Percentiles rank a stretch among this genome's conserved stretches.
These are phyloP conservation scores for Pisolithus orientalis DNA, from an alignment of 768 basidiomycete species.

Conservation along the genomic window DNA sequence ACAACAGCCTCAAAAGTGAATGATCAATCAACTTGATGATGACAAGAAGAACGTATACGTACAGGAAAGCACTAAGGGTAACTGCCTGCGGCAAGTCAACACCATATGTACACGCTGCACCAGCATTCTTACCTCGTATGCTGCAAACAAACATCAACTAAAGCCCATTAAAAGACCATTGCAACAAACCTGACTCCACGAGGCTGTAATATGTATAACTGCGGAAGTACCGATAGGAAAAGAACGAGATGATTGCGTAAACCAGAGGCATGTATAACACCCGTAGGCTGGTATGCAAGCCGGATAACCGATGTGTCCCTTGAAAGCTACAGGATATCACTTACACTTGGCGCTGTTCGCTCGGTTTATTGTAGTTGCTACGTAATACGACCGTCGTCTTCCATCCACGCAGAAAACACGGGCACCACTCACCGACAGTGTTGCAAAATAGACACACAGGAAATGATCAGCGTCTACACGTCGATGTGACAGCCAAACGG, in stretches of 20 bases:
- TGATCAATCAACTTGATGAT: background rate
- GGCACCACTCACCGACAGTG: constrained; percentile 54
- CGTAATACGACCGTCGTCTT: background rate
- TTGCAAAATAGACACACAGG: constrained; percentile 44
- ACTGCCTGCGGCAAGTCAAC: constrained; percentile 47
- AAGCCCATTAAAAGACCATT: constrained; percentile 13
- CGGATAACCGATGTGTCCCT: background rate
- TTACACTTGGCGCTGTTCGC: constrained; percentile 78
- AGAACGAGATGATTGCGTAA: constrained; percentile 78
- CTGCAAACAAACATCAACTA: constrained; percentile 31
- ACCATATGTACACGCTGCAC: constrained; percentile 3
- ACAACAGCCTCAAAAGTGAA: constrained; percentile 48
- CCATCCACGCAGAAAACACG: background rate
- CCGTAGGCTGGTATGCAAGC: constrained; percentile 45
- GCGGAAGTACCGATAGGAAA: constrained; percentile 80
- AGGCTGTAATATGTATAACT: constrained; percentile 62
- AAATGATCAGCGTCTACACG: constrained; percentile 54
- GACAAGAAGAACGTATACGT: constrained; percentile 19
- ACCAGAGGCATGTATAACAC: constrained; percentile 81
- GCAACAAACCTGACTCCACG: constrained; percentile 39
- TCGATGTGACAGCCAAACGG: background rate
- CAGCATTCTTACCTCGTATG: constrained; percentile 52
- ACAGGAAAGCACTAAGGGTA: constrained; percentile 85
- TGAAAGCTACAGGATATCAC: constrained; percentile 11
- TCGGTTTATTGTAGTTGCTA: constrained; percentile 66